Base-by-base conservation (phyloP, 768 basidiomycete species). In the Imleria badia region DNA sequence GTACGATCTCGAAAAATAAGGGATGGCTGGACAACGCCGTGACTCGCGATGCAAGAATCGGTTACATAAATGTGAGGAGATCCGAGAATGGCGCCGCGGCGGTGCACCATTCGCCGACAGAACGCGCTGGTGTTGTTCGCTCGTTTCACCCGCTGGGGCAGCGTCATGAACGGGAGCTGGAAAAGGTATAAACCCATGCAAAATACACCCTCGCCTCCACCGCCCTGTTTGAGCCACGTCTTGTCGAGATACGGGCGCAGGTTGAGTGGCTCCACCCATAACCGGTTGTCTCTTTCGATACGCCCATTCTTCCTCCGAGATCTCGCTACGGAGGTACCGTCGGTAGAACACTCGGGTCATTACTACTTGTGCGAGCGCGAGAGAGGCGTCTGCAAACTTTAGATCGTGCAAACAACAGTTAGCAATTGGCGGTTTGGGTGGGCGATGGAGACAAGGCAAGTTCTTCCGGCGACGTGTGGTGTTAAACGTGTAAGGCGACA, bases 281-380 rank as follows among this genome's bases (percentile, higher is more conserved):
- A 23, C 13, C 3, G 44, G 51, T 8, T 52, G 51, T 19, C 30
- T 45, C 51, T 26, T 52, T 23, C 45, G 36, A 33, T 52, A 38
- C 4, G 2, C 38, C 51, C 51, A 52, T 26, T 52, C 38, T 11
- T 52, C 45, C 13, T 52, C 45, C 4, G 51, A 52, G 19, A 52
- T 45, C 29, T 52, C 36, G 30, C 51, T 44, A 15, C 51, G 36
- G 5, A 45, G 10, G 31, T 77, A 81, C 31, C 70, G 73, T 26
- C 75, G 72, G 43, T 78, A 77, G 13, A 85, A 72, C 10, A 83
- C 59, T 1, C 83, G 79, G 8, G 82, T 73, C 48, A 80, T 66
- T 0, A 78, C 82, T 11, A 83, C 70, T 61, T 85, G 84, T 2
- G 72, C 76, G 22, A 85, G 70, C 5, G 79, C 71, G 3, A 80